A percentile compares a stretch with the other conserved stretches of the same genome.
These are phyloP conservation scores for Asterophora parasitica DNA, from an alignment of 768 basidiomycete species.

Conservation along the genomic window DNA sequence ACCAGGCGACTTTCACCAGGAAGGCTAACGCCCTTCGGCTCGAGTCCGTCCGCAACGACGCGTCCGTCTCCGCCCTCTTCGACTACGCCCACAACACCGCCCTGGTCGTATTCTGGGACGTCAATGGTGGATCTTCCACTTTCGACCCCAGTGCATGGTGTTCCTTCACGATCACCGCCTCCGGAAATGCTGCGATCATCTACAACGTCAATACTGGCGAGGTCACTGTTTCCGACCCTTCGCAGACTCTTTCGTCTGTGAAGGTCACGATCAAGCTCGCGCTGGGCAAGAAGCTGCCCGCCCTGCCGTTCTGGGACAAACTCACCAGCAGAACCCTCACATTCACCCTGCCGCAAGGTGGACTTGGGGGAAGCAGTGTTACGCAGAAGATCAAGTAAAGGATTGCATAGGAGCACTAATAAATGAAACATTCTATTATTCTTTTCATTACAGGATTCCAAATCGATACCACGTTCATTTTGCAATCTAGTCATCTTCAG, in stretches of 20 bases:
- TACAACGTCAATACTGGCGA: conserved; percentile 36
- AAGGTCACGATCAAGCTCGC: conserved; percentile 29
- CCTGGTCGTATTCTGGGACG: conserved; percentile 42
- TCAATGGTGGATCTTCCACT: conserved; percentile 31
- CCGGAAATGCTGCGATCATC: conserved; percentile 40
- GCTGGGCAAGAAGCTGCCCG: conserved; percentile 14
- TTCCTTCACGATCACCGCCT: conserved; percentile 30
- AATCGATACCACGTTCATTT: no score
- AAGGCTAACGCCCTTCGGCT: conserved; percentile 18
- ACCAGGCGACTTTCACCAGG: conserved; percentile 22
- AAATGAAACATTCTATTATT: no score
- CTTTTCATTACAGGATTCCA: no score
- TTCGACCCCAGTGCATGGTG: conserved; percentile 17
- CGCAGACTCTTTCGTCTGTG: conserved; percentile 40
- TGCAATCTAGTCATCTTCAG: no score
- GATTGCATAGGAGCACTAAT: no score
- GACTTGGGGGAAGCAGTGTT: conserved; percentile 47
- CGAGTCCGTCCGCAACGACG: conserved; percentile 30
- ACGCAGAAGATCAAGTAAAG: conserved; percentile 5
- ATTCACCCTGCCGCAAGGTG: conserved; percentile 41
- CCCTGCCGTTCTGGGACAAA: conserved; percentile 15
- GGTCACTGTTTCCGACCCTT: conserved; percentile 63
- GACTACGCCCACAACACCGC: conserved; percentile 31
- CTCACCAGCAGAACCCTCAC: conserved; percentile 26
- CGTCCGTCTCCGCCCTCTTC: conserved; percentile 34